Evolutionary conservation across 768 basidiomycete species (phyloP).

Genomic region (Boletellus sp.): DNA sequence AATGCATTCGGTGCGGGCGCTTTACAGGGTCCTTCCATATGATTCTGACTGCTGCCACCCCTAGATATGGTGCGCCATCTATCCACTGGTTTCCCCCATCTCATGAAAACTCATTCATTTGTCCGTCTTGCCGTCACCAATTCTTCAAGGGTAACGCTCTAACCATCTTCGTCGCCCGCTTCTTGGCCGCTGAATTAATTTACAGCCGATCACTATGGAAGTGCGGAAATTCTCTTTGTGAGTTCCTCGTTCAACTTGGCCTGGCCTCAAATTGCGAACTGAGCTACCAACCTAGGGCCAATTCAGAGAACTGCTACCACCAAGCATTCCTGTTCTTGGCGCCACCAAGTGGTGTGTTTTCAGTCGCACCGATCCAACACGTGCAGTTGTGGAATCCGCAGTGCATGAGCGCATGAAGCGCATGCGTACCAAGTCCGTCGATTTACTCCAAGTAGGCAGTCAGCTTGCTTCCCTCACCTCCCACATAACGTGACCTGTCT

Average conservation of each 20-base stretch:
- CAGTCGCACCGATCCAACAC: slow-evolving; percentile 47
- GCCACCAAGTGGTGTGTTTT: slow-evolving; percentile 90
- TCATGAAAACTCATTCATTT: slow-evolving; percentile 8
- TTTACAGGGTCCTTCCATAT: slow-evolving; percentile 8
- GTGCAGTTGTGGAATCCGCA: slow-evolving; percentile 54
- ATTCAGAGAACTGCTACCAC: slow-evolving; percentile 48
- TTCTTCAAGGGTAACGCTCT: slow-evolving; percentile 24
- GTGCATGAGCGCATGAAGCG: slow-evolving; percentile 68
- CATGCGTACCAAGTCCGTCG: slow-evolving; percentile 56
- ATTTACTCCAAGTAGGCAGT: slow-evolving; percentile 62
- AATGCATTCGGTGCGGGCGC: slow-evolving; percentile 41
- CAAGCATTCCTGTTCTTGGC: slow-evolving; percentile 49
- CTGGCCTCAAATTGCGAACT: neutral
- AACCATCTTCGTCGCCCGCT: neutral
- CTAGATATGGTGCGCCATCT: slow-evolving; percentile 53
- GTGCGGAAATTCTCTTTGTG: slow-evolving; percentile 79
- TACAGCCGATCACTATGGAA: slow-evolving; percentile 83
- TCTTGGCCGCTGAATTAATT: slow-evolving; percentile 10
- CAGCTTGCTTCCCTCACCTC: neutral
- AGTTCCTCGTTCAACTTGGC: slow-evolving; percentile 19
- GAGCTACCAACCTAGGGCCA: slow-evolving; percentile 51
- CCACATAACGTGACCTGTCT: neutral
- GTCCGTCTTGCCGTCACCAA: slow-evolving; percentile 1
- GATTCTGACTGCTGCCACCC: slow-evolving; percentile 5
- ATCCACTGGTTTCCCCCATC: slow-evolving; percentile 10